phyloP scores from a whole-genome alignment of 169 alveolate species.

The Theileria orientalis region DNA sequence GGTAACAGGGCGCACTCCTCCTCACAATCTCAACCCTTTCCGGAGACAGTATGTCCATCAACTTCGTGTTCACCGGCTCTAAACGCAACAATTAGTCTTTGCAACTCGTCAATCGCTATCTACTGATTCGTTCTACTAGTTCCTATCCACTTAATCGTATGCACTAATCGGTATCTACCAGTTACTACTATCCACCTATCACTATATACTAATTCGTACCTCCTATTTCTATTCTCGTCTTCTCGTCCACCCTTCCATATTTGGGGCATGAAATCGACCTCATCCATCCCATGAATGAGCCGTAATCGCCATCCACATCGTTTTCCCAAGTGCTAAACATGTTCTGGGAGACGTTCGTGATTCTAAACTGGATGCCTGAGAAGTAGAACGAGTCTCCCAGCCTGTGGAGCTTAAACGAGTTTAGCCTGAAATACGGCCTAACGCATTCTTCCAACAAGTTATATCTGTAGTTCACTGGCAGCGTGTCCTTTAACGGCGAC shows the following conservation, averaged over 20 bases:
- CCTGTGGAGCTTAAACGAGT: constrained; percentile 49
- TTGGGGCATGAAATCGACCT: neutral
- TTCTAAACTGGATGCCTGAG: constrained; percentile 73
- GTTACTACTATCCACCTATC: neutral
- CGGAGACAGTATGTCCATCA: constrained; percentile 38
- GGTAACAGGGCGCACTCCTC: constrained; percentile 45
- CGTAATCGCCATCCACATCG: too few relatives aligned
- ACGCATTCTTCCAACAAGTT: constrained; percentile 68
- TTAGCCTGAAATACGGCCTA: constrained; percentile 64
- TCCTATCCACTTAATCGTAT: too few relatives aligned
- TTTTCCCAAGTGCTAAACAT: neutral
- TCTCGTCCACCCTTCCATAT: constrained; percentile 28
- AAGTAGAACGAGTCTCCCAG: constrained; percentile 66
- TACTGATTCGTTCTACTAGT: too few relatives aligned
- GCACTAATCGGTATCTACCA: too few relatives aligned
- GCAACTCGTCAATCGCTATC: neutral
- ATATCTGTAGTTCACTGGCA: constrained; percentile 70
- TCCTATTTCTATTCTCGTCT: neutral
- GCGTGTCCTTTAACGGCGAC: constrained; percentile 71
- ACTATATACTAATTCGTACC: constrained; percentile 13
- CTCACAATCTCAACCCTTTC: constrained; percentile 23
- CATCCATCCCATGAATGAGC: too few relatives aligned
- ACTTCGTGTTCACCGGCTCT: constrained; percentile 40
- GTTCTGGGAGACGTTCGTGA: constrained; percentile 55
- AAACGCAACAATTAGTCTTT: neutral